These are phyloP conservation scores for Eucalyptus regnans DNA, from an alignment of 345 rosid species.

Conservation along the genomic window DNA sequence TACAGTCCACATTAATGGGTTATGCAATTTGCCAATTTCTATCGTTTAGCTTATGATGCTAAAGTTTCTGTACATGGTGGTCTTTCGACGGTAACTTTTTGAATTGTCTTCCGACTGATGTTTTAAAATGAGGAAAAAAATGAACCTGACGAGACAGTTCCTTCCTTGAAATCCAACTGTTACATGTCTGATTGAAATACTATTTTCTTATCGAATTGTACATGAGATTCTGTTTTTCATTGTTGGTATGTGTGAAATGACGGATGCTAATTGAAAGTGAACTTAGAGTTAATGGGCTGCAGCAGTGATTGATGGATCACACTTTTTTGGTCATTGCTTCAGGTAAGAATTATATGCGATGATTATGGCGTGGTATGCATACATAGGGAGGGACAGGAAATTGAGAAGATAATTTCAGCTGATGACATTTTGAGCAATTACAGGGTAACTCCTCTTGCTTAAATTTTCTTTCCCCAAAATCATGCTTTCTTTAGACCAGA, in stretches of 20 bases:
- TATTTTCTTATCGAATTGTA: neutral
- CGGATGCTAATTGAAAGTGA: neutral
- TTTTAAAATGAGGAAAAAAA: neutral
- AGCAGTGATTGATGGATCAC: neutral
- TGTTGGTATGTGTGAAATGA: neutral
- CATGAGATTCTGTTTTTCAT: neutral
- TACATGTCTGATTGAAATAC: neutral
- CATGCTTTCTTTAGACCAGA: neutral
- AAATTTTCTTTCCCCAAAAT: neutral
- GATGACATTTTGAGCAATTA: conserved; percentile 39
- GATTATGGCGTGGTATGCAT: conserved; percentile 86
- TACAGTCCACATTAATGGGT: neutral
- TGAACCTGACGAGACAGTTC: neutral
- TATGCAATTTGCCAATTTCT: neutral
- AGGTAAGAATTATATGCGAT: conserved; percentile 56
- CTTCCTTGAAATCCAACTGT: neutral
- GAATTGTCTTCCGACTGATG: neutral
- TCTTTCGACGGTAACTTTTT: neutral
- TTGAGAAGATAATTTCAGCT: conserved; percentile 38
- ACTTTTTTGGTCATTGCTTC: neutral
- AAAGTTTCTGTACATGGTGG: neutral
- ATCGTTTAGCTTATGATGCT: neutral
- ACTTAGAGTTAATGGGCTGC: neutral
- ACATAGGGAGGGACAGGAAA: conserved; percentile 69
- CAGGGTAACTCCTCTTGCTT: conserved; percentile 16